Base-by-base conservation (phyloP, 179 eudicot genomes). In the Monotropa hypopitys region DNA sequence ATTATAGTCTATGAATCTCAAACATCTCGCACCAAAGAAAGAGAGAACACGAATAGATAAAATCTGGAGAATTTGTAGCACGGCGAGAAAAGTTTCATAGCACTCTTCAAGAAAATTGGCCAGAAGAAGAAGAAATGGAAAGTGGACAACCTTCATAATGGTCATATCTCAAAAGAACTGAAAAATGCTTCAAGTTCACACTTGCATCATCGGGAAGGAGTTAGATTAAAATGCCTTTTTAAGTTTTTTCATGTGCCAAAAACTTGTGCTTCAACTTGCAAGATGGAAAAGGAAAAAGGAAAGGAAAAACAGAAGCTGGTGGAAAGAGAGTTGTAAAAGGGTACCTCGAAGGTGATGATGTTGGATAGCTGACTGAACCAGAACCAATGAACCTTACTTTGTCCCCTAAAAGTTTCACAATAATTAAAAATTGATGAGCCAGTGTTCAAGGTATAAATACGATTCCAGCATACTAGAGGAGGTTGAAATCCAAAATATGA, bases 341-440 rank as follows among this genome's bases (percentile, higher is more conserved):
- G 20, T 88, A 93, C 98, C 98, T 90, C 73, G 87, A 81, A 76
- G 84, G 70, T 15, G 89, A 73, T 84, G 85, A 69, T 63, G 85
- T 66, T 33, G 94, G 70, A 80, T 87, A 74, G 81, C 83, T 84
- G 70, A 82, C 81, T 18, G 92, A 83, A 80, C 86, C 65, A 57
- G 90, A 59, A 78, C 91, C 91, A 2, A 80, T 75, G 79, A 83
- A 94, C 75, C 84, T 89, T 78, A 94, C 98, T 84, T 84, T 85
- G 82, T 94, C 98, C 72, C 98, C 98, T 92, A 71, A n/a, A 77
- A 54, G 66, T 75, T 77, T 21, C 23, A 74, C 3, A 38, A 23
- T 73, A 4, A 21, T 32, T n/a, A 12, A 16, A 40, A 62, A 43
- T 40, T 42, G 47, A 6, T 33, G 76, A 69, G 71, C 32, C 8